Percentiles rank a stretch among this genome's conserved stretches.
Conservation (phyloP, 768 basidiomycete species). For the Tricholoma saponaceum region DNA sequence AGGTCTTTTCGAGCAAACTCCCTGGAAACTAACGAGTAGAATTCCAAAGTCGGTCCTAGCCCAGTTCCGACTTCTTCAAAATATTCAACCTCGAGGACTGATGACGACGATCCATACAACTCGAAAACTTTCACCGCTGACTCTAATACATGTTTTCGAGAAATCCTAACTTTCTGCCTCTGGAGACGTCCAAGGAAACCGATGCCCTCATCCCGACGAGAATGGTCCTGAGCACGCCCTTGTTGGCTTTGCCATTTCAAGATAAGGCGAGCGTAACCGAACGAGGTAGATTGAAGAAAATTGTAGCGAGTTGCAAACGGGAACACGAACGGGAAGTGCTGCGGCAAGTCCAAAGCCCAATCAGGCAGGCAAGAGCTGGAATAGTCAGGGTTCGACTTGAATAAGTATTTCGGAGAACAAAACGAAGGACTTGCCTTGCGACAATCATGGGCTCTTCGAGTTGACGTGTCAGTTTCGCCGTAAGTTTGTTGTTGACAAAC, state of each 20-base stretch:
- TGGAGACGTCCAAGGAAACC: slow-evolving; percentile 90
- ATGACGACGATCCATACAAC: slow-evolving; percentile 91
- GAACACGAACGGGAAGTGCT: slow-evolving; percentile 98
- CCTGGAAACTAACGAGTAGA: slow-evolving; percentile 94
- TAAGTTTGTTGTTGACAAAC: slow-evolving; percentile 97
- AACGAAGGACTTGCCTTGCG: slow-evolving; percentile 61
- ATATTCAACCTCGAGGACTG: slow-evolving; percentile 95
- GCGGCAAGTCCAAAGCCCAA: slow-evolving; percentile 94
- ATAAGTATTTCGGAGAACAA: neutral
- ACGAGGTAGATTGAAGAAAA: slow-evolving; percentile 96
- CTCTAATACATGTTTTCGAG: slow-evolving; percentile 90
- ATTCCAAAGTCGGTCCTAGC: slow-evolving; percentile 94
- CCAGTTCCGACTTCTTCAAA: slow-evolving; percentile 99
- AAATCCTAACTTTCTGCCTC: slow-evolving; percentile 95
- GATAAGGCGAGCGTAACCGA: slow-evolving; percentile 94
- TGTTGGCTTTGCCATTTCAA: slow-evolving; percentile 94
- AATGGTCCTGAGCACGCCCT: slow-evolving; percentile 69
- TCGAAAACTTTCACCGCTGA: slow-evolving; percentile 96
- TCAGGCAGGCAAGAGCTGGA: slow-evolving; percentile 90
- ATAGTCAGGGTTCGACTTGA: slow-evolving; percentile 5
- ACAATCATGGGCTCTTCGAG: slow-evolving; percentile 99
- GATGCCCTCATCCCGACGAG: slow-evolving; percentile 84
- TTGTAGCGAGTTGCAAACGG: slow-evolving; percentile 97
- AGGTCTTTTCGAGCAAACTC: slow-evolving; percentile 89
- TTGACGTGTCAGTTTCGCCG: slow-evolving; percentile 96